Evolutionary conservation across 768 basidiomycete genomes (phyloP).

Genomic region (Mycena vitilis): DNA sequence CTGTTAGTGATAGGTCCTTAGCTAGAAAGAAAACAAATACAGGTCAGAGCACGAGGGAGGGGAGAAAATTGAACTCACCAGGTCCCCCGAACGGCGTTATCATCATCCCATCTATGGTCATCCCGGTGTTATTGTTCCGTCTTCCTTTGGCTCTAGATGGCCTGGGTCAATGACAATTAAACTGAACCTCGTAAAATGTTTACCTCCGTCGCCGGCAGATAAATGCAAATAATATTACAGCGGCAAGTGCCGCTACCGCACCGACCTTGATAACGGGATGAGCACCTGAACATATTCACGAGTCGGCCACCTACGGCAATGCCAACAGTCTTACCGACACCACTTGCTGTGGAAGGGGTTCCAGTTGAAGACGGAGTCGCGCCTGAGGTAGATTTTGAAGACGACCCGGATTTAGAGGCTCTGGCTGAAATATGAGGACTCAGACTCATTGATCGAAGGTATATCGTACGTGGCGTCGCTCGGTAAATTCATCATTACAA

Average conservation of each 20-base stretch:
- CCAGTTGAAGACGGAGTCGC: not conserved
- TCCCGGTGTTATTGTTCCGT: slow-evolving; percentile 9
- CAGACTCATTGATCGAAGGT: not conserved
- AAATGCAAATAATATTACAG: slow-evolving; percentile 17
- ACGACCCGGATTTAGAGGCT: no score
- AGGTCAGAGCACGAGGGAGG: not conserved
- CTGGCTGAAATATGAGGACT: slow-evolving; percentile 7
- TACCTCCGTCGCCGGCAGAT: slow-evolving; percentile 25
- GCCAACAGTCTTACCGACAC: slow-evolving; percentile 23
- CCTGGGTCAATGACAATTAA: not conserved
- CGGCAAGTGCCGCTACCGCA: slow-evolving; percentile 18
- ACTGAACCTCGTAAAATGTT: not conserved
- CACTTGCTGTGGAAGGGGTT: slow-evolving; percentile 3
- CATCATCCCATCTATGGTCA: slow-evolving; percentile 20
- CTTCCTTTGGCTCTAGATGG: slow-evolving; percentile 3
- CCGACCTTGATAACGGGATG: slow-evolving; percentile 18
- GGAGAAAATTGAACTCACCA: slow-evolving; percentile 11
- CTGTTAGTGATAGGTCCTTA: slow-evolving; percentile 2
- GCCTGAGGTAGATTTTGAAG: no score
- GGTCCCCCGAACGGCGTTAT: slow-evolving; percentile 28
- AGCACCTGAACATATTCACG: not conserved
- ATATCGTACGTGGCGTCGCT: slow-evolving; percentile 5
- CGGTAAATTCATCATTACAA: slow-evolving; percentile 33
- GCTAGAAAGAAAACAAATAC: not conserved
- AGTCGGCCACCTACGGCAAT: slow-evolving; percentile 23